Evolutionary conservation across 1,284 basidiomycete genomes (phyloP).

Genomic region (Heliocybe sulcata): DNA sequence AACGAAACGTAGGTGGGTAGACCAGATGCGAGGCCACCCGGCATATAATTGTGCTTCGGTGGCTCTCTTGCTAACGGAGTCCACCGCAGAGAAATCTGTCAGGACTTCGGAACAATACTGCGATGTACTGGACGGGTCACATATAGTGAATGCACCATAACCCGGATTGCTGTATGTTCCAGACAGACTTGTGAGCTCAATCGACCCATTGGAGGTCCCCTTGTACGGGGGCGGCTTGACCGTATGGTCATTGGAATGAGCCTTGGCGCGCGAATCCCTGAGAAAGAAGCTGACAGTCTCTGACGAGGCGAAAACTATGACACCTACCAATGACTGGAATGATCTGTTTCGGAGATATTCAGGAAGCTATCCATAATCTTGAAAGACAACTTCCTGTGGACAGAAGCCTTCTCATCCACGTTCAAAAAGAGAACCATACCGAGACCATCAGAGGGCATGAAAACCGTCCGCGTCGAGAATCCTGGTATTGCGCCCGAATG

Average conservation of each 20-base stretch:
- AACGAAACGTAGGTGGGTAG: constrained; percentile 16
- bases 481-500: constrained; percentile 23
- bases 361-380: constrained; percentile 8
- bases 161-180: constrained; percentile 25
- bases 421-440: constrained; percentile 10
- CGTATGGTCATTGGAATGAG: neutral
- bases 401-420: neutral
- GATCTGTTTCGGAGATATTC: constrained; percentile 13
- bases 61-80: constrained; percentile 3
- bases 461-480: constrained; percentile 15
- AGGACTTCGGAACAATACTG: constrained; percentile 11
- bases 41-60: constrained; percentile 9
- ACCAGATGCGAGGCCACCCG: constrained; percentile 15
- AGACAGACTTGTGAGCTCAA: constrained; percentile 11
- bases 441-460: constrained; percentile 21
- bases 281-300: neutral
- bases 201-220: neutral
- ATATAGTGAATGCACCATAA: constrained; percentile 25
- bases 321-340: neutral
- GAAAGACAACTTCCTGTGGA: neutral
- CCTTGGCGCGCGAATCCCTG: neutral
- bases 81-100: constrained; percentile 17
- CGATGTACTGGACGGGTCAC: constrained; percentile 15
- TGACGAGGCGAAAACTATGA: constrained; percentile 6
- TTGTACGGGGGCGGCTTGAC: neutral